Conservation (phyloP, 169 alveolate genomes). For the Plasmodium fragile region DNA sequence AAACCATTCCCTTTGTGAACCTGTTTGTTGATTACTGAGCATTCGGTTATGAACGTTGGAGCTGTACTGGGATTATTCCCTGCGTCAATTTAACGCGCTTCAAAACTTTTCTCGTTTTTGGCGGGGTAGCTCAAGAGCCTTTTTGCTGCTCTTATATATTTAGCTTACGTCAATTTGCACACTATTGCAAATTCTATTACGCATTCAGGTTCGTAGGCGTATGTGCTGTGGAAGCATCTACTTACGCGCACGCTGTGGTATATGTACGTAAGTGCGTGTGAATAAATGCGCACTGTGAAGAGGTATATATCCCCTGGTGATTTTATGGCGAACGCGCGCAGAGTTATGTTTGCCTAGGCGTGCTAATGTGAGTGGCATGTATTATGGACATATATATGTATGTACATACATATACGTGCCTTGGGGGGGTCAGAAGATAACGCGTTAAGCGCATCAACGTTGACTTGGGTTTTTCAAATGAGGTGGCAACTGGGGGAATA, state of each 20-base stretch:
- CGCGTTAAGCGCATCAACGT: background rate
- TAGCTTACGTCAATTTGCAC: background rate
- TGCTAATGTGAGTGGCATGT: background rate
- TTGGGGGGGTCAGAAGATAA: background rate
- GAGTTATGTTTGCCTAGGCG: background rate
- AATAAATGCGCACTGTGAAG: background rate
- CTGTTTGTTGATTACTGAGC: too few relatives aligned
- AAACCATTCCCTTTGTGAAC: background rate
- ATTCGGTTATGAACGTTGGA: background rate
- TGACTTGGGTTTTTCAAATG: background rate
- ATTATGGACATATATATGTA: background rate
- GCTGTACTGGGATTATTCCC: background rate
- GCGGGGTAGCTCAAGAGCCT: background rate
- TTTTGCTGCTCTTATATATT: background rate
- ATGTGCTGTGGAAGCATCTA: background rate
- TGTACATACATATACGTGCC: background rate
- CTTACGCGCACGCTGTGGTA: background rate
- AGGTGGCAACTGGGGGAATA: background rate
- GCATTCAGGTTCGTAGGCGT: background rate
- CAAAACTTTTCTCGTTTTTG: background rate
- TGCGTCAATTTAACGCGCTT: background rate
- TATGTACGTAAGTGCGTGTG: background rate
- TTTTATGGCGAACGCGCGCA: background rate
- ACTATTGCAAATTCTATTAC: background rate
- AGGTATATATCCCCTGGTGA: background rate